Conservation (phyloP, 805 yeast genomes). For the Cyberlindnera americana region DNA sequence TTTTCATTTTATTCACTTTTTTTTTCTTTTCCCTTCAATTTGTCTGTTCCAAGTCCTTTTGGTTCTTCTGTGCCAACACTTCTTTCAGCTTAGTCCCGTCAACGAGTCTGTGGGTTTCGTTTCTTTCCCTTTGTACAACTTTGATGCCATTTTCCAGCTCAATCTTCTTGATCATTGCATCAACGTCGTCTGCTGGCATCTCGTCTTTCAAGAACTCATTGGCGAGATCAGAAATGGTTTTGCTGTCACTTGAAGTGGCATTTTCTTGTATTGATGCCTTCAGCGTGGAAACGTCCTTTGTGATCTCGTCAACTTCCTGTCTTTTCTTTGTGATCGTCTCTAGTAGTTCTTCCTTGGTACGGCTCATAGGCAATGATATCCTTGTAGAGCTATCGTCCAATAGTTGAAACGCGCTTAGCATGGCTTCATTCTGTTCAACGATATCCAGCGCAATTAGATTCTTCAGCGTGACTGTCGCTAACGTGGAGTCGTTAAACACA, state of each 20-base stretch:
- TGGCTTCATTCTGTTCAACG: slow-evolving; percentile 24
- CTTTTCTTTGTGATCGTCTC: slow-evolving; percentile 10
- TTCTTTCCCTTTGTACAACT: slow-evolving; percentile 10
- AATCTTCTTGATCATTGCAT: slow-evolving; percentile 12
- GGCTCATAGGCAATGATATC: slow-evolving; percentile 4
- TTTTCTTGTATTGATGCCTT: not conserved
- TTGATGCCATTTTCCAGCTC: slow-evolving; percentile 18
- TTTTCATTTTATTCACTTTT: no score
- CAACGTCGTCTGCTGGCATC: slow-evolving; percentile 15
- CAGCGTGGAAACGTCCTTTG: slow-evolving; percentile 4
- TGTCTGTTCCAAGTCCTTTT: slow-evolving; percentile 1
- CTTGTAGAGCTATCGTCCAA: slow-evolving; percentile 18
- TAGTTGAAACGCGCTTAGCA: slow-evolving; percentile 21
- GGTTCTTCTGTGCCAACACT: slow-evolving; percentile 2
- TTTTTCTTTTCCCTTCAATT: slow-evolving; percentile 1
- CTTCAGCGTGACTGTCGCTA: slow-evolving; percentile 27
- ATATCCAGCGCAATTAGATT: slow-evolving; percentile 26
- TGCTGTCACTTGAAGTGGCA: not conserved
- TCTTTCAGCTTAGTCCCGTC: slow-evolving; percentile 1
- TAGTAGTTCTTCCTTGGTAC: slow-evolving; percentile 11
- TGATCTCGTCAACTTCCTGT: slow-evolving; percentile 3
- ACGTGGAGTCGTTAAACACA: slow-evolving; percentile 9
- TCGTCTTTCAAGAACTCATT: slow-evolving; percentile 20
- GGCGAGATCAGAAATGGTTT: slow-evolving; percentile 8
- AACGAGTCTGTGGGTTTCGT: slow-evolving; percentile 7